Evolutionary conservation across 352 stramenopile species (phyloP).

Genomic region (Globisporangium mamillatum): DNA sequence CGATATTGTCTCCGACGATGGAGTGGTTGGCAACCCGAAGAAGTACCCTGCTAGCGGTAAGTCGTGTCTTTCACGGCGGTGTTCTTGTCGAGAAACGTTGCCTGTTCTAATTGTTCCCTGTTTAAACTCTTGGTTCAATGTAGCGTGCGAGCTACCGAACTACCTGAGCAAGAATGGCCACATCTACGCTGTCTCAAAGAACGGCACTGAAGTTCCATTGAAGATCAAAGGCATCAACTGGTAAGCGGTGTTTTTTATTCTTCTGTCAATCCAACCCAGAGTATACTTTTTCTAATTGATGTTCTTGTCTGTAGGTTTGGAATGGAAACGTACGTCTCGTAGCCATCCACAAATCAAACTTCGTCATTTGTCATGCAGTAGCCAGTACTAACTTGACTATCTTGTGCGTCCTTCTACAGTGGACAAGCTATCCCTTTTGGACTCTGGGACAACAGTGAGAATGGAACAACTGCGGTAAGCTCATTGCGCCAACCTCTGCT

Average conservation of each 20-base stretch:
- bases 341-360: not conserved
- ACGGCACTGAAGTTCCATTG: conserved; percentile 52
- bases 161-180: conserved; percentile 71
- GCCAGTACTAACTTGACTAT: not conserved
- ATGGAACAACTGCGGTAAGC: conserved; percentile 62
- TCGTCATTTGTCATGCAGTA: not conserved
- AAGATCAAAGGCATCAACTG: conserved; percentile 81
- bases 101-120: not conserved
- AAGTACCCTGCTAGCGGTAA: conserved; percentile 48
- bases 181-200: conserved; percentile 51
- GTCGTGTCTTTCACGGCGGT: not conserved
- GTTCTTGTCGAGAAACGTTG: not conserved
- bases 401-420: conserved; percentile 8
- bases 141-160: conserved; percentile 54
- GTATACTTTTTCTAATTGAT: not conserved
- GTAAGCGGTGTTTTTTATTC: conserved; percentile 5
- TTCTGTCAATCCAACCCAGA: not conserved
- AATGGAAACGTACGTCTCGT: conserved; percentile 54
- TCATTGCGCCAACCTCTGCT: not conserved
- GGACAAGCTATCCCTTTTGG: conserved; percentile 63
- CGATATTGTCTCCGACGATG: conserved; percentile 58
- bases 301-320: conserved; percentile 25
- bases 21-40: conserved; percentile 72
- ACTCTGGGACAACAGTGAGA: conserved; percentile 70
- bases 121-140: not conserved